Evolutionary conservation across 257 asterid genomes (phyloP), one percentile per base, ranked within the genome.

Genomic region (Salvia miltiorrhiza): DNA sequence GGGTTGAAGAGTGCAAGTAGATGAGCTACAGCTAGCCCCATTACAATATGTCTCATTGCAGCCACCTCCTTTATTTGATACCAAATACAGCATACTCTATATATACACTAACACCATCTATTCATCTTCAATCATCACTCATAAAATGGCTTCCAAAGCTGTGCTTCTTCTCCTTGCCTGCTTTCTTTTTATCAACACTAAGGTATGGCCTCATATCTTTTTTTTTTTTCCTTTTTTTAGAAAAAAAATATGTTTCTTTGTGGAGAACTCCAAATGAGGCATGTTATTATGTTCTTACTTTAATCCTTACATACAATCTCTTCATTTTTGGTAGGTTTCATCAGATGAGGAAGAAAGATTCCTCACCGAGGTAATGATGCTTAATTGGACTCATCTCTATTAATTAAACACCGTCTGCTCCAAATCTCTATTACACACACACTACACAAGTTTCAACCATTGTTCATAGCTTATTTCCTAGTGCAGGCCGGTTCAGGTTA

Each of bases 121-220:
- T 40, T 45, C 1, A 35, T 35, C 74, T 63, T 47, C 59, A 70
- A 35, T 30, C 52, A 24, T 9, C 50, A 20, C 14, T 1, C 33
- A 4, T 1, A 35, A 69, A 57, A 84, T 84, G 89, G 81, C 76
- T 70, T 73, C 73, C 48, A 83, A 79, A 65, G 43, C 52, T 66
- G 24, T 73, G 48, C 74, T 80, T n/a, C 32, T 85, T 30, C 50
- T 79, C 48, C 69, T 82, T 7, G 77, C 86, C 1, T 63, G 76
- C 56, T 70, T 81, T 56, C 82, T 87, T 70, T 75, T 83, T 2
- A 41, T 77, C 53, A 75, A 73, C 68, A 71, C 82, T 16, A 68
- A 52, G 79, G 90, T 87, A 62, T 64, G 72, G 8, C 73, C 37
- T 24, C 30, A 14, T n/a, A n/a, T 7, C 16, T 41, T 58, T 14